Base-by-base conservation (phyloP, 805 yeast species). In the Tetrapisispora namnaoensis region DNA sequence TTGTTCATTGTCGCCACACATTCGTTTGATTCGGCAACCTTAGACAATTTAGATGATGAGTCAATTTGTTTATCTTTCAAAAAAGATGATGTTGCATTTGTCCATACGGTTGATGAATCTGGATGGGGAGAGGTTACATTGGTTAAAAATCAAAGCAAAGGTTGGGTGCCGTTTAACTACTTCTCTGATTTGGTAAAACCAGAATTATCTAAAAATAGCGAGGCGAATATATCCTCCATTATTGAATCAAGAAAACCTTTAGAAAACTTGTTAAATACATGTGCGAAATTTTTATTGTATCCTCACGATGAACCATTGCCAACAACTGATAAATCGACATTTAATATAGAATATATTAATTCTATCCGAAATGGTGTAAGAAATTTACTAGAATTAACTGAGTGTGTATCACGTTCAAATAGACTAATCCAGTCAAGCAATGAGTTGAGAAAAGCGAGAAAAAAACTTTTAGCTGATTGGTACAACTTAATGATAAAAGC, bases 41-140 rank as follows among this genome's bases (percentile, higher is more conserved):
- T 84, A 42, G 84, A 83, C 53, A 72, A 82, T 11, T 75, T 75
- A 43, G 77, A 81, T 27, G 91, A 84, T 60, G 76, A 82, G 7
- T 76, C 86, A 0, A 81, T 85, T 39, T 86, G 95, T 62, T 69
- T 86, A 9, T 80, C 89, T 0, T 86, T 86, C 61, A 76, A 77
- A 21, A 78, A 77, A 53, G 76, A 78, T 53, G 93, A 83, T 56
- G 68, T 82, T 44, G 90, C 87, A 0, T 86, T 84, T 63, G 86
- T 86, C 4, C 89, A 84, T 58, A 77, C 85, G 8, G 77, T 84
- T 21, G 93, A 85, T 62, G 82, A 82, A 48, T 80, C 88, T 20
- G 95, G 93, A 0, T 86, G 95, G 95, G 91, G 90, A 51, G 95
- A 86, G 62, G 93, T 85, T 2, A 85, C 90, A 0, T 59, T 84